A percentile compares a stretch with the other conserved stretches of the same genome.
Conservation (phyloP, 2,329 filamentous ascomycete genomes). For the Trichophyton mentagrophytes region DNA sequence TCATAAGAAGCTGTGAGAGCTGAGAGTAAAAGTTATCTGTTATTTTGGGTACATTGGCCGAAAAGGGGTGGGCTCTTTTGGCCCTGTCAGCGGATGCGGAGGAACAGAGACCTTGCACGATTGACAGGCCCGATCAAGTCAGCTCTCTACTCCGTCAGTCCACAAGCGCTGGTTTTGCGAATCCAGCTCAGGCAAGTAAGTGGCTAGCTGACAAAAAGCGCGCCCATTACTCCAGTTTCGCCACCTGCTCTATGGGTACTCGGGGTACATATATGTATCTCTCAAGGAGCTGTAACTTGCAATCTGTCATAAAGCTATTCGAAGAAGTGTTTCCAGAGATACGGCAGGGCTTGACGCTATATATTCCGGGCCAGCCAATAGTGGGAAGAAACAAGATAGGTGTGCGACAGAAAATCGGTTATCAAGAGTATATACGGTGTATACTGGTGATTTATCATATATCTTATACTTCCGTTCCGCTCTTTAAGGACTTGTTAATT, state of each 20-base stretch:
- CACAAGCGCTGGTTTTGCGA: not conserved
- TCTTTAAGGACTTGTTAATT: too few relatives aligned
- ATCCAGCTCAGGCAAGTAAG: not conserved
- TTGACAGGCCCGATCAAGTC: not conserved
- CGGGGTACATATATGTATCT: not conserved
- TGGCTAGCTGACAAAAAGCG: not conserved
- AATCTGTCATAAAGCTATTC: not conserved
- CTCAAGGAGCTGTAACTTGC: too few relatives aligned
- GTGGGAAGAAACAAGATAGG: too few relatives aligned
- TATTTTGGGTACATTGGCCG: not conserved
- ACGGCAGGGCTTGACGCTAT: too few relatives aligned
- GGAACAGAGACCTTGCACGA: not conserved
- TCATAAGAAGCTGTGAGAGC: not conserved
- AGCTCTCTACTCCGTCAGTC: not conserved
- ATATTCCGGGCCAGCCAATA: not conserved
- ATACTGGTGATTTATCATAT: too few relatives aligned
- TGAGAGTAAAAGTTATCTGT: not conserved
- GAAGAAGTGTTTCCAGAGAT: not conserved
- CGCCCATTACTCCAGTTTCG: not conserved
- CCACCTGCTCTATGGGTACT: not conserved
- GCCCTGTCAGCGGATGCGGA: not conserved
- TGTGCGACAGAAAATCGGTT: too few relatives aligned
- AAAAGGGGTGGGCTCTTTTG: not conserved
- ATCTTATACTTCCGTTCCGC: too few relatives aligned
- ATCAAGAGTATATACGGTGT: too few relatives aligned